These are phyloP conservation scores for Ophiostoma quercus DNA, from an alignment of 2,329 filamentous ascomycete species.

Conservation along the genomic window DNA sequence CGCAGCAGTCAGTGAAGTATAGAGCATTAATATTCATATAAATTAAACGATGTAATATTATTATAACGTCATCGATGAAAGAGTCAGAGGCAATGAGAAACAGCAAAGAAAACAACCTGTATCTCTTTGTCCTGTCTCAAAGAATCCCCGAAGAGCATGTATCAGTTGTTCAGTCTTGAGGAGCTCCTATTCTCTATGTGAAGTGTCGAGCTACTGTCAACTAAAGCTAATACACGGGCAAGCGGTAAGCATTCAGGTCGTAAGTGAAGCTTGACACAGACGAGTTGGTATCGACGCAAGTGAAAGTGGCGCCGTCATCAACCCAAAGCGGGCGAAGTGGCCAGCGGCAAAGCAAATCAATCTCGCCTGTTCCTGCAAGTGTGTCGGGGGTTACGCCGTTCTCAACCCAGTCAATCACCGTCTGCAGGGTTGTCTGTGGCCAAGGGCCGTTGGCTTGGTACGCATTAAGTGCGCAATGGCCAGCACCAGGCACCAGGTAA, in stretches of 20 bases:
- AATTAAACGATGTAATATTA: too few species aligned
- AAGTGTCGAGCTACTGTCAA: too few species aligned
- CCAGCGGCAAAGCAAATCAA: background rate
- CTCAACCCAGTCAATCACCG: background rate
- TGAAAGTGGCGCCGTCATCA: background rate
- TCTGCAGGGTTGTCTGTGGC: background rate
- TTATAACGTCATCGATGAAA: too few species aligned
- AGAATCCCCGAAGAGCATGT: too few species aligned
- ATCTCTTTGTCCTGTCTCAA: too few species aligned
- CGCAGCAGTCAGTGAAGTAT: too few species aligned
- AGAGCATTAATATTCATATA: too few species aligned
- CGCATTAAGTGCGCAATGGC: background rate
- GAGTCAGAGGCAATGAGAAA: too few species aligned
- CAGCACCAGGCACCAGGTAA: background rate
- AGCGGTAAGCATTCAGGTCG: background rate
- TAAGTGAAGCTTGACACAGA: background rate
- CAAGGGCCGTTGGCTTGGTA: background rate
- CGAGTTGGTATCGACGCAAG: background rate
- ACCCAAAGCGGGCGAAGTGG: background rate
- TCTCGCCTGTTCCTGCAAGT: background rate
- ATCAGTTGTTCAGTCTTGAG: too few species aligned
- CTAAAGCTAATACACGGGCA: background rate
- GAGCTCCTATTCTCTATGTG: too few species aligned
- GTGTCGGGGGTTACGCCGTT: background rate
- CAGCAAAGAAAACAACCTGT: too few species aligned